phyloP scores from a whole-genome alignment of 768 basidiomycete genomes.

The Pisolithus orientalis region DNA sequence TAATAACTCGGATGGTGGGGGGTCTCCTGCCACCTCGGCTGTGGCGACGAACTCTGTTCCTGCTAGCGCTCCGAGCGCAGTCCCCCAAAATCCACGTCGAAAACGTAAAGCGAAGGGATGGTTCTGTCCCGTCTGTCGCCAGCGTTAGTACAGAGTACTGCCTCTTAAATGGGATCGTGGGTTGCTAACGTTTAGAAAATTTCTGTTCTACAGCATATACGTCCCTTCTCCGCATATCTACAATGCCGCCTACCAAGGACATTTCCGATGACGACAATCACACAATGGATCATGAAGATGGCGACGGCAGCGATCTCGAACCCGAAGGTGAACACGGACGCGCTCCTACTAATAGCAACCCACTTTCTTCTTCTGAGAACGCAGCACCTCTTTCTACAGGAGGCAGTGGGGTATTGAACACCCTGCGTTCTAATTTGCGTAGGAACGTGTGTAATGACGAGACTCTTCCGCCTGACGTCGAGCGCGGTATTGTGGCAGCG shows the following conservation, averaged over 20 bases:
- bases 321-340: slow-evolving; percentile 12
- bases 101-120: slow-evolving; percentile 95
- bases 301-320: slow-evolving; percentile 1
- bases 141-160: slow-evolving; percentile 62
- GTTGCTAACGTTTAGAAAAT: slow-evolving; percentile 1
- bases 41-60: slow-evolving; percentile 17
- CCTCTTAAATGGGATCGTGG: background rate
- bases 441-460: slow-evolving; percentile 17
- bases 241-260: slow-evolving; percentile 47
- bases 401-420: slow-evolving; percentile 14
- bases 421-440: slow-evolving; percentile 23
- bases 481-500: slow-evolving; percentile 13
- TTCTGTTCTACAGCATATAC: slow-evolving; percentile 60
- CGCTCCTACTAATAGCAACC: slow-evolving; percentile 3
- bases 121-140: slow-evolving; percentile 95
- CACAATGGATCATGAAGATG: slow-evolving; percentile 12
- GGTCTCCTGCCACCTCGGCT: slow-evolving; percentile 15
- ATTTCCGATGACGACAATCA: slow-evolving; percentile 27
- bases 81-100: slow-evolving; percentile 47
- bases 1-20: slow-evolving; percentile 19
- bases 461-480: slow-evolving; percentile 25
- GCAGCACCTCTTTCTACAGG: slow-evolving; percentile 1
- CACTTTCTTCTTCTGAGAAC: slow-evolving; percentile 3
- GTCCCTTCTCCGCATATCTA: slow-evolving; percentile 78
- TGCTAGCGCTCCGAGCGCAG: slow-evolving; percentile 18